A percentile compares a stretch with the other conserved stretches of the same genome.
Evolutionary conservation across 2,329 filamentous ascomycete genomes (phyloP).

Genomic region (Calonectria pseudoturangicola): DNA sequence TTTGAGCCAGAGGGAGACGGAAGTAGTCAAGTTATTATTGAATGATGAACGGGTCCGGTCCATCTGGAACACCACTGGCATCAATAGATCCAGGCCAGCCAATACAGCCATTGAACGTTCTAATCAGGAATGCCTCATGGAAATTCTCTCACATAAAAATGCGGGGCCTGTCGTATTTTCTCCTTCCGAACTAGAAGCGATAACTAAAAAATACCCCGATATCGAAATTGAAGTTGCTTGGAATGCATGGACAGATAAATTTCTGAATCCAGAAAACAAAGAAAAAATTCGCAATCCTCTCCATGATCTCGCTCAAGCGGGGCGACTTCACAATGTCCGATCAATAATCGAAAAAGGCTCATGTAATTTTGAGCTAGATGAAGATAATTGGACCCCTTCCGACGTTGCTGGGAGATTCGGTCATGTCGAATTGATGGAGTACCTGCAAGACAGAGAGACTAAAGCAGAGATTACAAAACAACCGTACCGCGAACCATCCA

Average conservation of each 20-base stretch:
- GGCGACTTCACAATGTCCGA: background rate
- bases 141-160: background rate
- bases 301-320: background rate
- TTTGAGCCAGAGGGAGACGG: background rate
- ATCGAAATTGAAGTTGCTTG: background rate
- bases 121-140: background rate
- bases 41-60: background rate
- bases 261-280: background rate
- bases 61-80: background rate
- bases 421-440: background rate
- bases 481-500: background rate
- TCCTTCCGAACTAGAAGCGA: background rate
- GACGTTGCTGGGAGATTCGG: background rate
- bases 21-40: background rate
- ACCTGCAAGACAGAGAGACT: background rate
- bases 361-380: background rate
- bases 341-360: background rate
- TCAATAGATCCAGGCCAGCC: background rate
- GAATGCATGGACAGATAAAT: background rate
- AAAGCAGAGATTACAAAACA: background rate
- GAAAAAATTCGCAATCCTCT: background rate
- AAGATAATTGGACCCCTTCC: background rate
- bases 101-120: background rate
- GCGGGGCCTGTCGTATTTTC: background rate
- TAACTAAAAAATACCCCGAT: background rate